phyloP scores from a whole-genome alignment of 805 yeast genomes.

The Teunomyces lycoperdinae region DNA sequence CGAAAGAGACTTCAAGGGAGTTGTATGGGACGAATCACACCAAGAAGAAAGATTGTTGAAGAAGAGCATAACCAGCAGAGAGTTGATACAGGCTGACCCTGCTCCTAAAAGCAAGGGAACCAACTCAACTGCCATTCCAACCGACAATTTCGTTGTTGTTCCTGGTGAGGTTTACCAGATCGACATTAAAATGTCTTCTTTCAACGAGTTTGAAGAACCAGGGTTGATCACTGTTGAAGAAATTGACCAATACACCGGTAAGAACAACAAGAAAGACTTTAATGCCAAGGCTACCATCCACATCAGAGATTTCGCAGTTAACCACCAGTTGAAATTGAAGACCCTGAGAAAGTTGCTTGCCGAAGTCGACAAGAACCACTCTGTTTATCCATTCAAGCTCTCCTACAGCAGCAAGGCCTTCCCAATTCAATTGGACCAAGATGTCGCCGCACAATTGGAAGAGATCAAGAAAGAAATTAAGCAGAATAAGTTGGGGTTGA shows the following conservation, averaged over 20 bases:
- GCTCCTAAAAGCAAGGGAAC: constrained; percentile 16
- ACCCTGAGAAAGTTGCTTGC: constrained; percentile 69
- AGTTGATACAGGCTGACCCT: constrained; percentile 13
- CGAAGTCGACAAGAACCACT: constrained; percentile 65
- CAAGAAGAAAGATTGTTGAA: constrained; percentile 61
- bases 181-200: constrained; percentile 78
- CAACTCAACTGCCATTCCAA: constrained; percentile 60
- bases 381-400: constrained; percentile 91
- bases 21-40: constrained; percentile 79
- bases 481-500: constrained; percentile 68
- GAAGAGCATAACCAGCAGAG: constrained; percentile 18
- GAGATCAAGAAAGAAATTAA: constrained; percentile 53
- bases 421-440: constrained; percentile 49
- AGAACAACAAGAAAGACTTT: constrained; percentile 52
- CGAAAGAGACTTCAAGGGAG: constrained; percentile 91
- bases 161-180: constrained; percentile 86
- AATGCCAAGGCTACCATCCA: constrained; percentile 67
- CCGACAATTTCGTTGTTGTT: constrained; percentile 64
- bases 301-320: constrained; percentile 83
- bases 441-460: constrained; percentile 40
- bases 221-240: constrained; percentile 70
- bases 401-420: constrained; percentile 62
- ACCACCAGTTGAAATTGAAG: constrained; percentile 71
- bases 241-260: constrained; percentile 62
- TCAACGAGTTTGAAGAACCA: constrained; percentile 49